Base-by-base conservation (phyloP, 139 green algal genomes). In the Chlorella sp. region DNA sequence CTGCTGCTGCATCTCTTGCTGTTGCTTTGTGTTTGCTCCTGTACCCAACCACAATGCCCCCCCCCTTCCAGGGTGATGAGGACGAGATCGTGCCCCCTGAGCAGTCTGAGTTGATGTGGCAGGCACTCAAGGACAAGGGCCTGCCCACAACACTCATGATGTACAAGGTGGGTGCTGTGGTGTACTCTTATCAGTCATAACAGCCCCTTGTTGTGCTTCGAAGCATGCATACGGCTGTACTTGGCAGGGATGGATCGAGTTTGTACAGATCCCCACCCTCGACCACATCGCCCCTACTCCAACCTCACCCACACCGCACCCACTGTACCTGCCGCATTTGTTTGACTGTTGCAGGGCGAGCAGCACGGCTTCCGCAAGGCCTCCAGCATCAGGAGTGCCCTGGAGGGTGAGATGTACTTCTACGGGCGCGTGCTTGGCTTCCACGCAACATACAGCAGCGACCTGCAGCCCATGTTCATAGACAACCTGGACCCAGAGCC, bases 21-120 rank as follows among this genome's bases (percentile, higher is more conserved):
- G n/a, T n/a, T n/a, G n/a, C n/a, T n/a, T n/a, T n/a, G n/a, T n/a
- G n/a, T n/a, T n/a, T n/a, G n/a, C n/a, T n/a, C n/a, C n/a, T n/a
- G n/a, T n/a, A n/a, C n/a, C n/a, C n/a, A n/a, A n/a, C n/a, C n/a
- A n/a, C n/a, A n/a, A n/a, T n/a, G n/a, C n/a, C n/a, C n/a, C n/a
- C n/a, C n/a, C n/a, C n/a, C n/a, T n/a, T 74, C 31, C 90, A 95
- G 85, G 91, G 91, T n/a, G 76, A 88, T 35, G 84, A 94, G 49
- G 91, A 96, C 76, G 78, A 91, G 79, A 78, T 95, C 24, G 91
- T 96, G 71, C 90, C 90, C 0, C 87, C 87, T 29, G 90, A 93
- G 65, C 91, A 96, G 72, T 82, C 91, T 0, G 60, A 75, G 22
- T 51, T 76, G 23, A 93, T 93, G 83, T 83, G 87, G 33, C 69